Base-by-base conservation (phyloP, 1,139 yeast species). In the Yamadazyma songkhlaensis region DNA sequence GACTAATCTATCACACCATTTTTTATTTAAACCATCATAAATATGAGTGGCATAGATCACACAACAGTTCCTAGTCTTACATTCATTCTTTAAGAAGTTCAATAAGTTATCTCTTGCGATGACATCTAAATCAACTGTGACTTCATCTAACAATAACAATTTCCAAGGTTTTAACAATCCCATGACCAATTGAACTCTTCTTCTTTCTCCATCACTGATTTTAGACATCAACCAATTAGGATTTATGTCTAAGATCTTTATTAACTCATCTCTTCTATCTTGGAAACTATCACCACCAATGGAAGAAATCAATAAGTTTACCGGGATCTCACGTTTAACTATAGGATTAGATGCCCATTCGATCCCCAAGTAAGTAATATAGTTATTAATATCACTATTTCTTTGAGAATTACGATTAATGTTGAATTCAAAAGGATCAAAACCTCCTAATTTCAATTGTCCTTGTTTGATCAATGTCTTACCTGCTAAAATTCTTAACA, bases 311-410 rank as follows among this genome's bases (percentile, higher is more conserved):
- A 92, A 67, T 31, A 85, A 77, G 21, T 81, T 73, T 6, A 92
- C 97, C 0, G 95, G 88, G 41, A 92, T 86, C 57, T 92, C 98
- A 47, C 96, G 71, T 51, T 90, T 81, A 3, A 90, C 94, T 34
- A 89, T 81, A 14, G 90, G 87, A 62, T 89, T 92, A 37, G 86
- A 79, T 6, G 96, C 96, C 98, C 98, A 92, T 57, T 92, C 98
- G 0, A 97, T 92, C 3, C 98, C 98, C 34, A 92, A 66, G 57
- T 92, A 92, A 0, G 96, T 86, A 39, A 70, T 68, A 42, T 62
- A 61, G 44, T 59, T 63, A 49, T 71, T 71, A 43, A 70, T 70
- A 46, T 71, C 75, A 8, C 74, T 60, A 45, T 71, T 70, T 40
- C 62, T 63, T 37, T 65, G 66, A 29, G 54, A 51, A 40, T 60